These are phyloP conservation scores for Murraya koenigii DNA, from an alignment of 345 rosid genomes.

Conservation along the genomic window DNA sequence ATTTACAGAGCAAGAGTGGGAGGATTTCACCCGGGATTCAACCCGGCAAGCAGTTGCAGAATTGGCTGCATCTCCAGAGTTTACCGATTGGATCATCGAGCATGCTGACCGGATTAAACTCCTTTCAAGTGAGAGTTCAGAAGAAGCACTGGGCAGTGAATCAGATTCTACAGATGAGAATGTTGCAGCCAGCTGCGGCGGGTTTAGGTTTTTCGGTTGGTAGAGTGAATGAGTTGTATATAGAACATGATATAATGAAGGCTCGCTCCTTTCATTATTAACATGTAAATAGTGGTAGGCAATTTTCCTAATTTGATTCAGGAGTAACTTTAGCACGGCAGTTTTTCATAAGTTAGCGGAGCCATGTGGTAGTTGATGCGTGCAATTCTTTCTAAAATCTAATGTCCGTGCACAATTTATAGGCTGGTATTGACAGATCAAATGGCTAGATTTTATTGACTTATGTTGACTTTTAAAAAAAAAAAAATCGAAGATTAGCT, in stretches of 20 bases:
- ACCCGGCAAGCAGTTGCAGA: slow-evolving; percentile 63
- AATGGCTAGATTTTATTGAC: too few species aligned
- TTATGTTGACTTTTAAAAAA: too few species aligned
- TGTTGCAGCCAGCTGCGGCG: slow-evolving; percentile 21
- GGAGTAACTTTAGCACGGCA: not conserved
- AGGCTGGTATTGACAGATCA: too few species aligned
- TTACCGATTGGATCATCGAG: slow-evolving; percentile 67
- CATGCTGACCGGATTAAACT: slow-evolving; percentile 69
- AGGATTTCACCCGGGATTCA: slow-evolving; percentile 68
- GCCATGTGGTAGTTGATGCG: not conserved
- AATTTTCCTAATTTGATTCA: not conserved
- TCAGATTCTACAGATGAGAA: slow-evolving; percentile 56
- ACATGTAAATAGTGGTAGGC: not conserved
- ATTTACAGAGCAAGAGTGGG: slow-evolving; percentile 69
- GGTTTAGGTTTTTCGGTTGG: slow-evolving; percentile 40
- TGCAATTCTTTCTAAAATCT: not conserved
- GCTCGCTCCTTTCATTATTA: not conserved
- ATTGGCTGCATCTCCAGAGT: slow-evolving; percentile 70
- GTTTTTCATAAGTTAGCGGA: not conserved
- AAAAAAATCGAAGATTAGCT: too few species aligned
- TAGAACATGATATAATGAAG: not conserved
- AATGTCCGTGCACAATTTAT: not conserved
- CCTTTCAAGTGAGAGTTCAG: slow-evolving; percentile 50
- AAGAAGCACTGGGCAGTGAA: slow-evolving; percentile 55
- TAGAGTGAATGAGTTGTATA: slow-evolving; percentile 19